Evolutionary conservation across 2,329 filamentous ascomycete species (phyloP).

Genomic region (Lasiodiplodia sp.): DNA sequence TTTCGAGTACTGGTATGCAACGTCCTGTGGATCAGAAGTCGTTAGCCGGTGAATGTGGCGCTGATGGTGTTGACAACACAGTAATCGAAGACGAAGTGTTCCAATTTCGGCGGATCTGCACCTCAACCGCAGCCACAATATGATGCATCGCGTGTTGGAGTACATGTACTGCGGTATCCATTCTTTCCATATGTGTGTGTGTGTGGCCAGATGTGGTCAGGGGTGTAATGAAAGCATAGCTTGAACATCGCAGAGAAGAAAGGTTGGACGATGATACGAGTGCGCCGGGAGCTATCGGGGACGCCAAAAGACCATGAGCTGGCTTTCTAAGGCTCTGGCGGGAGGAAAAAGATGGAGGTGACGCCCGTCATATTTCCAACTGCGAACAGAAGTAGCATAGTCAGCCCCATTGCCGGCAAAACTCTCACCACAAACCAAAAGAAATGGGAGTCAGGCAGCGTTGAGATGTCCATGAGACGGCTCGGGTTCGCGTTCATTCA

Average conservation of each 20-base stretch:
- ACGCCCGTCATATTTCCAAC: background rate
- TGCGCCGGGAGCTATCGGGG: background rate
- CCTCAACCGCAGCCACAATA: no score
- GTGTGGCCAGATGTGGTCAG: background rate
- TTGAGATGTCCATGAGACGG: background rate
- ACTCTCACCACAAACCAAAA: background rate
- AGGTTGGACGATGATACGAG: background rate
- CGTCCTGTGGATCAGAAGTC: no score
- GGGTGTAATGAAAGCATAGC: background rate
- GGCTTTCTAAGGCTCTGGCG: background rate
- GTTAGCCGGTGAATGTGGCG: no score
- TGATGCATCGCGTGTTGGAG: no score
- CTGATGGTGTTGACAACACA: no score
- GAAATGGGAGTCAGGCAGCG: background rate
- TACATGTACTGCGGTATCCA: no score
- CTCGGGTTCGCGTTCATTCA: background rate
- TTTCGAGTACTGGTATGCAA: no score
- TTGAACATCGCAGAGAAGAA: background rate
- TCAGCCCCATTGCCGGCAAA: slow-evolving; percentile 5
- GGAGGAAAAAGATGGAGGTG: background rate
- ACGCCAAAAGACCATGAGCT: background rate
- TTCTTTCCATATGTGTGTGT: no score
- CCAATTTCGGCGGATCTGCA: no score
- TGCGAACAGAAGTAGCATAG: background rate
- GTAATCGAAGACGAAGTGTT: no score